Evolutionary conservation across 495 filamentous ascomycete genomes (phyloP).

Genomic region (Penicillium pulvis): DNA sequence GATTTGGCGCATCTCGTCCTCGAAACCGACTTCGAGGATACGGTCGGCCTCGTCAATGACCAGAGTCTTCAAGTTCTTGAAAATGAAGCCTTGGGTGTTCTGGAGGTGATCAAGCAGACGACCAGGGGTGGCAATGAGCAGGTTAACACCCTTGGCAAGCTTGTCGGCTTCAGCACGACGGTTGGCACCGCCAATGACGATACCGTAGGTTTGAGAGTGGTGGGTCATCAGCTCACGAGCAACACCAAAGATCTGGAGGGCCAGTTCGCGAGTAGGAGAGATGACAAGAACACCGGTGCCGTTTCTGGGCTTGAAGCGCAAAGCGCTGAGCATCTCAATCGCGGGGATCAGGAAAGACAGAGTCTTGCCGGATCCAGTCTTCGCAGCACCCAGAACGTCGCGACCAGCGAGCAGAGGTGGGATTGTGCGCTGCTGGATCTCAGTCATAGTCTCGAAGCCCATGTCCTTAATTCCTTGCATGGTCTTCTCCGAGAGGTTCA

Average conservation of each 20-base stretch:
- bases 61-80: conserved; percentile 87
- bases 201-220: conserved; percentile 91
- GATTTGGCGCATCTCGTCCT: conserved; percentile 97
- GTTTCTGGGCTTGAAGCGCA: conserved; percentile 84
- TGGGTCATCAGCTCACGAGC: conserved; percentile 86
- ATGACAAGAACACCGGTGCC: conserved; percentile 85
- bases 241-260: conserved; percentile 94
- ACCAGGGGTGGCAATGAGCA: conserved; percentile 91
- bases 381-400: conserved; percentile 94
- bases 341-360: conserved; percentile 93
- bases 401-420: conserved; percentile 85
- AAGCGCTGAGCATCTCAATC: conserved; percentile 87
- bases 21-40: conserved; percentile 96
- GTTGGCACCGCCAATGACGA: conserved; percentile 95
- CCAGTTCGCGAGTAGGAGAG: conserved; percentile 70
- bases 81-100: conserved; percentile 89
- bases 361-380: conserved; percentile 96
- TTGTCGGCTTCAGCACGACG: conserved; percentile 91
- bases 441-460: conserved; percentile 93
- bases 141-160: conserved; percentile 88
- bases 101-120: conserved; percentile 92
- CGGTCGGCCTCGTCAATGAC: conserved; percentile 91
- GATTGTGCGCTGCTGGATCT: conserved; percentile 87
- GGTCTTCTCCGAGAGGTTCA: conserved; percentile 84
- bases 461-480: conserved; percentile 87